Evolutionary conservation across 768 basidiomycete genomes (phyloP).

Genomic region (Scleroderma bovista): DNA sequence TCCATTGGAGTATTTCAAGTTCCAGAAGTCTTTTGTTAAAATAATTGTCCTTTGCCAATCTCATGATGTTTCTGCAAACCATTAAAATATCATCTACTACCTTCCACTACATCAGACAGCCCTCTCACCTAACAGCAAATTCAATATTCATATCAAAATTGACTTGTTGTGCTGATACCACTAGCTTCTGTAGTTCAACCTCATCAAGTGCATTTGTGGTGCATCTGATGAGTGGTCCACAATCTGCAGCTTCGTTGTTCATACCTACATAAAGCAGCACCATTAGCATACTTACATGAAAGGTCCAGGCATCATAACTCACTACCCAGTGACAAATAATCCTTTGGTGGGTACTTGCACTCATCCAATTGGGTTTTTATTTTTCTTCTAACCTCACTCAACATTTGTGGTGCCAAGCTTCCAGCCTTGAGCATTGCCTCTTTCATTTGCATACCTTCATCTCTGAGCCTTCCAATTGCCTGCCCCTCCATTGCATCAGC

Average conservation of each 20-base stretch:
- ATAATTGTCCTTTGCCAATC: background rate
- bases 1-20: background rate
- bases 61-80: background rate
- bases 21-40: background rate
- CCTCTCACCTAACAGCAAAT: background rate
- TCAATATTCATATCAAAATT: background rate
- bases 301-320: background rate
- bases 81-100: background rate
- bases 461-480: constrained; percentile 11
- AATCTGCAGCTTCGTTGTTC: background rate
- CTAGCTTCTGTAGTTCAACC: background rate
- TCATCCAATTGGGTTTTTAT: background rate
- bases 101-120: background rate
- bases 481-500: constrained; percentile 26
- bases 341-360: background rate
- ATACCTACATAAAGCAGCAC: background rate
- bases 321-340: background rate
- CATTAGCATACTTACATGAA: background rate
- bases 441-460: constrained; percentile 6
- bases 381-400: background rate
- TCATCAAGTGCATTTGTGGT: background rate
- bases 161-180: background rate
- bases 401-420: constrained; percentile 7
- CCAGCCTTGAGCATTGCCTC: constrained; percentile 10
- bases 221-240: background rate